Percentiles rank a stretch among this genome's conserved stretches.
Conservation (phyloP, 164 flowering plant species). For the Piper longum region DNA sequence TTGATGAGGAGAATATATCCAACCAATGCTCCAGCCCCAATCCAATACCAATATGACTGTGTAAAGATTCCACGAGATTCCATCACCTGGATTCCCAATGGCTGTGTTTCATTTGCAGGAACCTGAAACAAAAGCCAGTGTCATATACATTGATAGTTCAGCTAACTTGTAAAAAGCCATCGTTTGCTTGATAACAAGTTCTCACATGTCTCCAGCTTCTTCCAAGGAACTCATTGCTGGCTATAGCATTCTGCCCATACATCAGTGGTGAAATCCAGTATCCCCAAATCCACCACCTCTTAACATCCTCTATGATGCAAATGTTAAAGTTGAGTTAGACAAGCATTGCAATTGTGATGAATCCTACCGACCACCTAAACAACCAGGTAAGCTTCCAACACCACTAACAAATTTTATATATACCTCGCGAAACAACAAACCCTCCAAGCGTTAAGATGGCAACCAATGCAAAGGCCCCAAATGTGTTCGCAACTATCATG, state of each 20-base stretch:
- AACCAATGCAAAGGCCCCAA: constrained; percentile 10
- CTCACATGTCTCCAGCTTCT: constrained; percentile 11
- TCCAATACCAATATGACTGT: constrained; percentile 17
- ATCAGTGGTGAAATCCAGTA: constrained; percentile 11
- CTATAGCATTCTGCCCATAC: constrained; percentile 13
- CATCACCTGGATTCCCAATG: constrained; percentile 10
- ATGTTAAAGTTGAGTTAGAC: background rate
- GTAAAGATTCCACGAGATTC: constrained; percentile 14
- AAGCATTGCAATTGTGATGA: background rate
- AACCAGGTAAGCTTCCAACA: background rate
- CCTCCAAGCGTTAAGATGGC: constrained; percentile 9
- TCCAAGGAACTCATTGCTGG: constrained; percentile 11
- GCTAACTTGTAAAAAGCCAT: background rate
- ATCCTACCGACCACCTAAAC: background rate
- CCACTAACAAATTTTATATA: background rate
- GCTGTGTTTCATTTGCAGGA: constrained; percentile 3
- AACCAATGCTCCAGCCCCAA: constrained; percentile 13
- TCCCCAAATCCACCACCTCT: constrained; percentile 14
- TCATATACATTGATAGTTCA: background rate
- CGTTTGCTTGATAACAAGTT: background rate
- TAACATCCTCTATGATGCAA: constrained; percentile 3
- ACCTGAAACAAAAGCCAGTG: constrained; percentile 1
- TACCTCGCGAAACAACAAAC: constrained; percentile 10
- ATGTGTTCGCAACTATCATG: constrained; percentile 12
- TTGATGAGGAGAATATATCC: constrained; percentile 14